These are phyloP conservation scores for Leccinellum luteum DNA, from an alignment of 768 basidiomycete genomes.

Conservation along the genomic window DNA sequence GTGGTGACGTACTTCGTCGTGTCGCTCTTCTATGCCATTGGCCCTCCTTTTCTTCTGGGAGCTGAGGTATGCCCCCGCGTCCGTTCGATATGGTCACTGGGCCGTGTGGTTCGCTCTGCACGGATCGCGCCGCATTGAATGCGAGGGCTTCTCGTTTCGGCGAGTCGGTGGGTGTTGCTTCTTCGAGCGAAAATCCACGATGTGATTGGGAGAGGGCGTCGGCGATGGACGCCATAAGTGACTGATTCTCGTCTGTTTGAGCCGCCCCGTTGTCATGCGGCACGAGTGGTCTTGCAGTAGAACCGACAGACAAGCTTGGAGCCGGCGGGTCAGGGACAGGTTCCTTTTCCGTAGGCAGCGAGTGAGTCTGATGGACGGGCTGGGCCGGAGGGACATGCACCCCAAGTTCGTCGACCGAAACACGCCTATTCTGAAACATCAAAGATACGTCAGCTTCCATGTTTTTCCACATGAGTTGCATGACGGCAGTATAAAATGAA, in stretches of 20 bases:
- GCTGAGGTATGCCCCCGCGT: conserved; percentile 2
- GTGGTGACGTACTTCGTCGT: conserved; percentile 34
- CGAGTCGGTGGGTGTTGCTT: conserved; percentile 20
- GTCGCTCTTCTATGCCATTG: conserved; percentile 23
- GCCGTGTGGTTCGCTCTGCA: conserved; percentile 19
- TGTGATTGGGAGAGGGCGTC: conserved; percentile 34
- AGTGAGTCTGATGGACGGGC: conserved; percentile 49
- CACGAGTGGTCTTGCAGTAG: not conserved
- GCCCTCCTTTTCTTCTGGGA: conserved; percentile 12
- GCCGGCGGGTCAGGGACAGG: conserved; percentile 26
- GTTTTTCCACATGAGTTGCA: conserved; percentile 11
- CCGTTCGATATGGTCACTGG: conserved; percentile 18
- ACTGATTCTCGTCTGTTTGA: conserved; percentile 26
- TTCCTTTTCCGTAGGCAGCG: conserved; percentile 52
- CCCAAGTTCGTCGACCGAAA: conserved; percentile 30
- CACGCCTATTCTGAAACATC: conserved; percentile 15
- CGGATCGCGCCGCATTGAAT: not conserved
- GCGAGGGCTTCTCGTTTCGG: conserved; percentile 35
- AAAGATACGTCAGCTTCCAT: conserved; percentile 11
- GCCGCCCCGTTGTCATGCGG: conserved; percentile 5
- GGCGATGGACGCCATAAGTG: conserved; percentile 39
- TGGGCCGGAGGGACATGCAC: conserved; percentile 5
- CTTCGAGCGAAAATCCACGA: conserved; percentile 25
- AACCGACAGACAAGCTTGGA: conserved; percentile 9
- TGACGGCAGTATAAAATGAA: conserved; percentile 4